These are phyloP conservation scores for Pyrenophora tritici-repentis DNA, from an alignment of 2,329 filamentous ascomycete genomes.

Conservation along the genomic window DNA sequence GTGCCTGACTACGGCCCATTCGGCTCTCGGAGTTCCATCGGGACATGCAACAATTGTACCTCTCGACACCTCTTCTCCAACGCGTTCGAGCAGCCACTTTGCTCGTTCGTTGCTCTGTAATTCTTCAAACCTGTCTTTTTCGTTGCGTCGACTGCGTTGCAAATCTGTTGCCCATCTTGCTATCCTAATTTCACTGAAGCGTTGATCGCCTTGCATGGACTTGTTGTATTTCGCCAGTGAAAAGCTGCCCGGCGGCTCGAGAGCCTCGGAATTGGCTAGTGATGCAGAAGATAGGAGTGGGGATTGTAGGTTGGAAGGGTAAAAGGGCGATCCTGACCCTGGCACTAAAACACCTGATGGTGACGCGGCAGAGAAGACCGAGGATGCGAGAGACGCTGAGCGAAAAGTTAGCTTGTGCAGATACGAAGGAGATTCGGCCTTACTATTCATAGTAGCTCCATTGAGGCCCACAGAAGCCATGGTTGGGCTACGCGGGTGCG, in stretches of 20 bases:
- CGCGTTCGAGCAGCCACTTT: constrained; percentile 72
- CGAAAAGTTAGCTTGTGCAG: constrained; percentile 19
- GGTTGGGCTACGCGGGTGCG: constrained; percentile 32
- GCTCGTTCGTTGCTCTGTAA: constrained; percentile 65
- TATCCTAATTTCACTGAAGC: constrained; percentile 69
- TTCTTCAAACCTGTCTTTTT: constrained; percentile 70
- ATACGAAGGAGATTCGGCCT: background rate
- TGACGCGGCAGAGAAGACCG: constrained; percentile 42
- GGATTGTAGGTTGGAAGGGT: constrained; percentile 41
- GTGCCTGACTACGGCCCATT: constrained; percentile 43
- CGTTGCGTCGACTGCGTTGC: constrained; percentile 74
- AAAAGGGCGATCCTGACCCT: constrained; percentile 43
- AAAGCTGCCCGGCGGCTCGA: constrained; percentile 42
- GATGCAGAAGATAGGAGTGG: constrained; percentile 44
- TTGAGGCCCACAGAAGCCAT: constrained; percentile 39
- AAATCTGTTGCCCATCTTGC: constrained; percentile 83
- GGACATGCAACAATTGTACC: constrained; percentile 37
- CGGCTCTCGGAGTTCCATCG: constrained; percentile 33
- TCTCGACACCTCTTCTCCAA: constrained; percentile 63
- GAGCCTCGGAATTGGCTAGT: constrained; percentile 32
- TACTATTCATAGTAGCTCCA: constrained; percentile 33
- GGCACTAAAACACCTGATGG: constrained; percentile 48
- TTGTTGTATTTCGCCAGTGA: constrained; percentile 55
- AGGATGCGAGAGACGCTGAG: constrained; percentile 41
- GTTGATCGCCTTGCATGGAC: constrained; percentile 62